Evolutionary conservation across 805 yeast species (phyloP), one percentile per base, ranked within the genome.

Genomic region (Zygoascus biomembranicola): DNA sequence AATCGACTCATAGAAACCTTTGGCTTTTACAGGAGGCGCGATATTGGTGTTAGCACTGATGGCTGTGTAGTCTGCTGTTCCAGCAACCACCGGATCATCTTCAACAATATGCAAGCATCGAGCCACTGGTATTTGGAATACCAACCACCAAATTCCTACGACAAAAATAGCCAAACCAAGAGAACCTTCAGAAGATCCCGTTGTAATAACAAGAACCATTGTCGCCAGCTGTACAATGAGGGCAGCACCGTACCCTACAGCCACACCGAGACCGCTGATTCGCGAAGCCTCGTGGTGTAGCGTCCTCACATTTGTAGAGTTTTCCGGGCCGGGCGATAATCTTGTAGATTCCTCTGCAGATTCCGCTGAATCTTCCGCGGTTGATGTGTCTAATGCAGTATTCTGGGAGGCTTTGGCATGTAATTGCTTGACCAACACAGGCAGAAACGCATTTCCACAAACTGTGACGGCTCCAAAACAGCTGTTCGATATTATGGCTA

Each of bases 401-500:
- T 31, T 47, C 18, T 11, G 20, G 3, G 50, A 11, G 2, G 18
- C 16, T 18, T 46, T 46, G 23, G 41, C 49, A 14, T 18, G n/a
- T 19, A 46, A 6, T 32, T 59, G 45, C 47, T 61, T 57, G 10
- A 81, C 85, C 39, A 86, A 66, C 0, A 78, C 73, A 0, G 94
- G 90, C 44, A 86, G 65, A 58, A 80, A 79, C 1, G 94, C 82
- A 65, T 86, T 87, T 6, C 90, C 90, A 59, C 90, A 84, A 10
- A 86, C 92, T 52, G 82, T 82, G 2, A 84, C 88, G 8, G 85
- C 87, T 0, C 95, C 95, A 66, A 79, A 86, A 20, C 85, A 78
- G 14, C 84, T 73, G 61, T 84, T 86, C 1, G 88, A 84, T 0
- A 81, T 49, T 5, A 85, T 75, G 14, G 87, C 84, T 14, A 82